These are phyloP conservation scores for Aurinia saxatilis DNA, from an alignment of 345 rosid species.

Conservation along the genomic window DNA sequence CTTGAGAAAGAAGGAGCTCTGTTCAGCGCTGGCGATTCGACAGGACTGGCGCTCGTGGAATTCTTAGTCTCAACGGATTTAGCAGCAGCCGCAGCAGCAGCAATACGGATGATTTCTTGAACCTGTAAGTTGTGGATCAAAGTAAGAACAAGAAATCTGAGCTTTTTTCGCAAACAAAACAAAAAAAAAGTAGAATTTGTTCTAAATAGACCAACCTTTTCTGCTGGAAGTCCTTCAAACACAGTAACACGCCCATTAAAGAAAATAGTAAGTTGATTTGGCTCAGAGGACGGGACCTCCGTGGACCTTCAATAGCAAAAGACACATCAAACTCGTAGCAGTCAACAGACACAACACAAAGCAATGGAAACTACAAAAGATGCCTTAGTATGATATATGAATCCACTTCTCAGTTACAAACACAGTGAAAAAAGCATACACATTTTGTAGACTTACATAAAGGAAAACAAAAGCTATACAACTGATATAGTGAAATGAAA, in stretches of 20 bases:
- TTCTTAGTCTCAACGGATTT: constrained; percentile 43
- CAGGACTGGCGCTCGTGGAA: constrained; percentile 26
- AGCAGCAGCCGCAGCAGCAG: constrained; percentile 44
- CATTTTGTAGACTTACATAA: no score
- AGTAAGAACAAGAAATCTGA: background rate
- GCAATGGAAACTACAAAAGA: no score
- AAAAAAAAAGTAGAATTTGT: background rate
- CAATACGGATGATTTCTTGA: constrained; percentile 61
- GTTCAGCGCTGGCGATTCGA: constrained; percentile 50
- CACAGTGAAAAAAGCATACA: no score
- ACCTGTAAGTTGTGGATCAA: constrained; percentile 34
- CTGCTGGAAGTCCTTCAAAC: constrained; percentile 58
- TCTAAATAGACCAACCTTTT: constrained; percentile 42
- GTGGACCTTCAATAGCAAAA: constrained; percentile 29
- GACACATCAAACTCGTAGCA: background rate
- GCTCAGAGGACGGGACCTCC: constrained; percentile 27
- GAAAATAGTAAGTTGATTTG: constrained; percentile 71
- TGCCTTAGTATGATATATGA: no score
- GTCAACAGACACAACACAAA: no score
- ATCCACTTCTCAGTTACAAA: no score
- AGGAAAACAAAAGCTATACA: no score
- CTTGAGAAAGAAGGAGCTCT: constrained; percentile 84
- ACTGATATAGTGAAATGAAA: no score
- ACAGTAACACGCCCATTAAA: constrained; percentile 68
- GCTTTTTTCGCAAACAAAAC: background rate